A percentile compares a stretch with the other conserved stretches of the same genome.
These are phyloP conservation scores for Ophiostoma himal-ulmi DNA, from an alignment of 2,329 filamentous ascomycete genomes.

Conservation along the genomic window DNA sequence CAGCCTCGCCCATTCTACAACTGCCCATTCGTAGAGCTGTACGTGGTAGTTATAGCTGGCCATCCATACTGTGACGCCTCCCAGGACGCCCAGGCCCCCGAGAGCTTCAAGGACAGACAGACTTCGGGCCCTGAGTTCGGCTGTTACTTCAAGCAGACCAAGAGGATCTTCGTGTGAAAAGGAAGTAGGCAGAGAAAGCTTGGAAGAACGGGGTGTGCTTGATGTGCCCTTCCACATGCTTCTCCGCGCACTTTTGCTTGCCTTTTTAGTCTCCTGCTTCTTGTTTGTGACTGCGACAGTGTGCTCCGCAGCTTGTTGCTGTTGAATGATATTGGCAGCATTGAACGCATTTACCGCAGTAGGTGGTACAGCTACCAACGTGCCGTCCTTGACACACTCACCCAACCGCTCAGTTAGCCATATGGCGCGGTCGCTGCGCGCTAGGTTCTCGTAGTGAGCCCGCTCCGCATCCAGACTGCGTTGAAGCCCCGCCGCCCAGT, in stretches of 20 bases:
- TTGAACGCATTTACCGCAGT: constrained; percentile 13
- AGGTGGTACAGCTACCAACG: constrained; percentile 44
- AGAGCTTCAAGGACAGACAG: constrained; percentile 67
- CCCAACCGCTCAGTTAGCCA: constrained; percentile 64
- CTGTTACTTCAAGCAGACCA: constrained; percentile 65
- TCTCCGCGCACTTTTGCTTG: constrained; percentile 22
- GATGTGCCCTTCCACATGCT: constrained; percentile 23
- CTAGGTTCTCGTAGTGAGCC: constrained; percentile 59
- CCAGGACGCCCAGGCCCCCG: constrained; percentile 66
- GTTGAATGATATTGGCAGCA: neutral
- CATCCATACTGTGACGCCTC: constrained; percentile 63
- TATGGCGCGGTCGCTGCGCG: constrained; percentile 56
- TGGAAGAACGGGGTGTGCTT: neutral
- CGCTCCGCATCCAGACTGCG: constrained; percentile 67
- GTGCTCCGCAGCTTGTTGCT: neutral
- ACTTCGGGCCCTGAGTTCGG: constrained; percentile 58
- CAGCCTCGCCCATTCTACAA: constrained; percentile 31
- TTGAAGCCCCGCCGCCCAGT: constrained; percentile 78
- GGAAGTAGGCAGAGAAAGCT: constrained; percentile 29
- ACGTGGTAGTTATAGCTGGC: constrained; percentile 30
- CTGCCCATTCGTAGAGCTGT: constrained; percentile 29
- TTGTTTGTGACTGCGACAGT: neutral
- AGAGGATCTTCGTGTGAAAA: constrained; percentile 64
- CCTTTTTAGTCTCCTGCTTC: neutral
- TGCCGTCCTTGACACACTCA: constrained; percentile 62